A percentile compares a stretch with the other conserved stretches of the same genome.
Evolutionary conservation across 495 filamentous ascomycete species (phyloP).

Genomic region (Talaromyces proteolyticus): DNA sequence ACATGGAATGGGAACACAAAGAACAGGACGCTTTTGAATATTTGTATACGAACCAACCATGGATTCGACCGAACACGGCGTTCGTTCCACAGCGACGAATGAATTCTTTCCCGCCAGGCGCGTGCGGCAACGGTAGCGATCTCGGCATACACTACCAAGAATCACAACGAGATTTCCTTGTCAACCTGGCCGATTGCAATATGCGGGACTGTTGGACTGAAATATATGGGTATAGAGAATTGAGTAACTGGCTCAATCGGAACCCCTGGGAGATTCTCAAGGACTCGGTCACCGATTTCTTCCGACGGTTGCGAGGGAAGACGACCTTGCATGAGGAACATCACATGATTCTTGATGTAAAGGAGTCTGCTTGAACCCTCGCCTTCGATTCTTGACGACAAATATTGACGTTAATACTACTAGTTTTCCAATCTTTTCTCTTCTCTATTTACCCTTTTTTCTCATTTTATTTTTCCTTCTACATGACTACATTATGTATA

Average conservation of each 20-base stretch:
- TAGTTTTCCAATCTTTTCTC: not conserved
- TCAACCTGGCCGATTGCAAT: conserved; percentile 98
- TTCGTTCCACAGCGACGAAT: conserved; percentile 90
- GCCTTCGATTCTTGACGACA: not conserved
- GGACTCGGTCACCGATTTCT: conserved; percentile 20
- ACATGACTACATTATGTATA: not conserved
- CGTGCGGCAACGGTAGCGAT: conserved; percentile 75
- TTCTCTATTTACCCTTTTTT: conserved; percentile 1
- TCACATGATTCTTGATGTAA: not conserved
- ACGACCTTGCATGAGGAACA: conserved; percentile 6
- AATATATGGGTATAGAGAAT: conserved; percentile 86
- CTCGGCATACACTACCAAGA: conserved; percentile 78
- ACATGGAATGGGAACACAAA: conserved; percentile 99
- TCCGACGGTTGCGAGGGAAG: conserved; percentile 7
- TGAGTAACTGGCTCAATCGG: conserved; percentile 81
- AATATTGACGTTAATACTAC: not conserved
- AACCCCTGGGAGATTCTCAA: conserved; percentile 65
- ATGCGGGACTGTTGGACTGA: conserved; percentile 97
- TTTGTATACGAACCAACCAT: conserved; percentile 85
- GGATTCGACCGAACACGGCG: conserved; percentile 82
- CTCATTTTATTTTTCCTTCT: not conserved
- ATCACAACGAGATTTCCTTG: conserved; percentile 83
- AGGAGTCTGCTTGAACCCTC: not conserved
- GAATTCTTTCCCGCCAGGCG: conserved; percentile 89
- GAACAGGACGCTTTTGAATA: conserved; percentile 95